Base-by-base conservation (phyloP, 1,284 basidiomycete species). In the Omphalotus olearius region DNA sequence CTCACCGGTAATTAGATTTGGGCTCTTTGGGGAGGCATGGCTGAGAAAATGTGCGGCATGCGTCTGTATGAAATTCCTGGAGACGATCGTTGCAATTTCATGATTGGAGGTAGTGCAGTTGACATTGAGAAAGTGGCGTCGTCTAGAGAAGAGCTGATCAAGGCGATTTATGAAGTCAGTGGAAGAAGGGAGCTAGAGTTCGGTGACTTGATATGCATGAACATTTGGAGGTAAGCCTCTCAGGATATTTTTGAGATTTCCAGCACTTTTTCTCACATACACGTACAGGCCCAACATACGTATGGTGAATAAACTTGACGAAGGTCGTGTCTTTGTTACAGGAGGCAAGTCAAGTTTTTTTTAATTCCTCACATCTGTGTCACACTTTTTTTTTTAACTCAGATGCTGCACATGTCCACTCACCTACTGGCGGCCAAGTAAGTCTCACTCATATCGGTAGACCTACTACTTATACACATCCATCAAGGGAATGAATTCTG, bases 401-500 rank as follows among this genome's bases (percentile, higher is more conserved):
- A 70, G 69, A 63, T 55, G 56, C 62, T 37, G 59, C 57, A 7
- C 62, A 64, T 49, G 56, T 63, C 13, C 68, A 69, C 47, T 66
- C 62, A 40, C 68, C 66, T 9, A 56, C 61, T 0, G 68, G 69
- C 5, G 68, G 66, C 6, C 69, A 71, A 53, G 47, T 48, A 5
- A 25, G 16, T 13, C 5, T 9, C 26, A 26, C 14, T 43, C 20
- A 9, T 17, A 17, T n/a, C 4, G 14, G 18, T 14, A 3, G 23
- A 3, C 23, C 23, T 23, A 23, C 23, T 23, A 30, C 26, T n/a
- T 17, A 33, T 26, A n/a, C 13, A 3, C 10, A 13, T 23, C 18
- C 11, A 17, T 30, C 10, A 45, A 47, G 45, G 74, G 74, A 13
- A 55, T 75, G 25, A 76, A 75, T 41, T 62, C 68, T 0, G 57